Conservation (phyloP, 2,329 filamentous ascomycete species). For the Colletotrichum godetiae region DNA sequence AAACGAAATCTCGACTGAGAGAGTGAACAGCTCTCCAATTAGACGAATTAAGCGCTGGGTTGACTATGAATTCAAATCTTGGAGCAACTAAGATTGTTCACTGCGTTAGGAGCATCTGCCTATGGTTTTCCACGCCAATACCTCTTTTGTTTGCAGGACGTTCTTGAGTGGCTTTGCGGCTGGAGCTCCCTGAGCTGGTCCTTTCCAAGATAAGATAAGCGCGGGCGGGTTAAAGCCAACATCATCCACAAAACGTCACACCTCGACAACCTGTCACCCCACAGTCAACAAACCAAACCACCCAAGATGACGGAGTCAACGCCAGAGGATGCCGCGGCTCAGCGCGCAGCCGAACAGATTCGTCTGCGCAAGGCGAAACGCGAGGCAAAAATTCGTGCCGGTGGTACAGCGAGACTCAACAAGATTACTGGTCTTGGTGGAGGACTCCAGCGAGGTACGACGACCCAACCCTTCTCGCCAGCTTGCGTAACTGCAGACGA, state of each 20-base stretch:
- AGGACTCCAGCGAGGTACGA: conserved; percentile 57
- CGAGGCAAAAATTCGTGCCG: conserved; percentile 81
- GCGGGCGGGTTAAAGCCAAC: conserved; percentile 6
- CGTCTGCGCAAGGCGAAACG: conserved; percentile 82
- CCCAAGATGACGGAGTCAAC: conserved; percentile 54
- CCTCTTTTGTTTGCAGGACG: no score
- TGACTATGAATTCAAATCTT: background rate
- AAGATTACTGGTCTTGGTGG: conserved; percentile 80
- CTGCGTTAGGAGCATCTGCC: background rate
- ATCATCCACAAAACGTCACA: conserved; percentile 33
- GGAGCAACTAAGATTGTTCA: no score
- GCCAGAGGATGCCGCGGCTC: conserved; percentile 60
- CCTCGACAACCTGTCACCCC: background rate
- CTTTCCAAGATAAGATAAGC: conserved; percentile 37
- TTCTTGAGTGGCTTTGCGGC: background rate
- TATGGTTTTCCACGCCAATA: background rate
- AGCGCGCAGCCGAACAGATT: conserved; percentile 72
- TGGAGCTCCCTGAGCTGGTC: background rate
- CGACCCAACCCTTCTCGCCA: conserved; percentile 22
- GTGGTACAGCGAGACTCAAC: conserved; percentile 76
- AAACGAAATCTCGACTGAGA: background rate
- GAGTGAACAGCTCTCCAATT: background rate
- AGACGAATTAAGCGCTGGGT: no score
- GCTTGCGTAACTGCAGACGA: background rate
- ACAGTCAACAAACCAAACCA: conserved; percentile 14